A percentile compares a stretch with the other conserved stretches of the same genome.
These are phyloP conservation scores for Suillus subalutaceus DNA, from an alignment of 768 basidiomycete genomes.

Conservation along the genomic window DNA sequence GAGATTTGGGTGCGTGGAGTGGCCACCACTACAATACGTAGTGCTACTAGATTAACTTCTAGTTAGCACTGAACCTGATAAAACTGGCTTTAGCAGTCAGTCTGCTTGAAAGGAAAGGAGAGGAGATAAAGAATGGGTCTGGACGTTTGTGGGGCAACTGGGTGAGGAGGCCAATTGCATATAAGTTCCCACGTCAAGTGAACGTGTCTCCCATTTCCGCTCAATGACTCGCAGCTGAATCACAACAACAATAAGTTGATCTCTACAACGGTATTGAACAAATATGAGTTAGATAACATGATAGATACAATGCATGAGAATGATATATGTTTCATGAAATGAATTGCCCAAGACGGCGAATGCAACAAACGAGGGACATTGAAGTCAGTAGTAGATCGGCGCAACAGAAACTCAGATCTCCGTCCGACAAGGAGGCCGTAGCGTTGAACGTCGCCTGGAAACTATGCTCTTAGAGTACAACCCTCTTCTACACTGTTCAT, in stretches of 20 bases:
- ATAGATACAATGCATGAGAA: slow-evolving; percentile 7
- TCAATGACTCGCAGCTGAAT: not conserved
- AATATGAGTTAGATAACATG: slow-evolving; percentile 4
- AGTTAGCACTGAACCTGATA: not conserved
- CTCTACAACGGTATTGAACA: not conserved
- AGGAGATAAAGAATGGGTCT: not conserved
- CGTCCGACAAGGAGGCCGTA: slow-evolving; percentile 10
- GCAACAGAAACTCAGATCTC: not conserved
- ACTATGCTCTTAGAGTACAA: slow-evolving; percentile 42
- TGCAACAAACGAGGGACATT: not conserved
- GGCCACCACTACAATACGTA: not conserved
- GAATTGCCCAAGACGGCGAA: not conserved
- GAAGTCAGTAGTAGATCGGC: not conserved
- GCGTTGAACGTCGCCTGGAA: slow-evolving; percentile 8
- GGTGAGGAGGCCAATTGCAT: not conserved
- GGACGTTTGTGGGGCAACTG: not conserved
- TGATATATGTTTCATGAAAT: not conserved
- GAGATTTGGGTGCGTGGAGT: not conserved
- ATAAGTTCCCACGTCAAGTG: slow-evolving; percentile 4
- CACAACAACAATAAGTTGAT: too few species aligned
- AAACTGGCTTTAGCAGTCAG: slow-evolving; percentile 3
- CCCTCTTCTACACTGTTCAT: slow-evolving; percentile 48
- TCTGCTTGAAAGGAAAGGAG: not conserved
- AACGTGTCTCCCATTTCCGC: slow-evolving; percentile 6
- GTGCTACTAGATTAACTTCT: not conserved